Evolutionary conservation across 2,329 filamentous ascomycete species (phyloP), one percentile per base, ranked within the genome.

Genomic region (Alternaria novae-zelandiae): DNA sequence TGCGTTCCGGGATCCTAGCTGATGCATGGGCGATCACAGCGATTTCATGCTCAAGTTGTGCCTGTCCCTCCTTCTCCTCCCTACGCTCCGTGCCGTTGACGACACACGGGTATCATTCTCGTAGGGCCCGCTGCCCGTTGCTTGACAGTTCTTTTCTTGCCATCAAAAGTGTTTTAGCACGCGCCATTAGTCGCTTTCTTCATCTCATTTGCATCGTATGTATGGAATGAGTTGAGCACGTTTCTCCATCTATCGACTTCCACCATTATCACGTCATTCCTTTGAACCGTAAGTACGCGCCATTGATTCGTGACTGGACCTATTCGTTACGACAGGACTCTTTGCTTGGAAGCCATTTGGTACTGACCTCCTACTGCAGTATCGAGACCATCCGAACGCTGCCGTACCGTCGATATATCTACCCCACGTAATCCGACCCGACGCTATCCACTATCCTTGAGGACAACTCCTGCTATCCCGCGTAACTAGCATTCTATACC

Each of bases 1-100:
- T 69, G 68, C 65, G 65, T 70, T 64, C 70, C 69, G 61, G 64
- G 58, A 55, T 58, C 68, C 53, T 65, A 68, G 66, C 63, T 70
- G 70, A 56, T 75, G 73, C 74, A 74, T 71, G 69, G 71, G 66
- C 72, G 74, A 76, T 76, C 75, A 53, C 49, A 70, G 67, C 71
- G 41, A 72, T 65, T 73, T 71, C 73, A 75, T 76, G 72, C 68
- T 71, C 71, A 73, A 66, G 60, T 67, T 65, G 64, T 71, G 68
- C 65, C 64, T 70, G 53, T 69, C 65, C 69, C 71, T 66, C 55
- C 23, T n/a, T 55, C 55, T 68, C 66, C 68, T 74, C 67, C 65
- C 65, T 68, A 71, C 70, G 71, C 70, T 67, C 65, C 69, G 66
- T 69, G 70, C 74, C 65, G 59, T 72, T 61, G 71, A 71, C 66